Evolutionary conservation across 2,329 filamentous ascomycete species (phyloP), one percentile per base, ranked within the genome.

Genomic region (Rutstroemia sp.): DNA sequence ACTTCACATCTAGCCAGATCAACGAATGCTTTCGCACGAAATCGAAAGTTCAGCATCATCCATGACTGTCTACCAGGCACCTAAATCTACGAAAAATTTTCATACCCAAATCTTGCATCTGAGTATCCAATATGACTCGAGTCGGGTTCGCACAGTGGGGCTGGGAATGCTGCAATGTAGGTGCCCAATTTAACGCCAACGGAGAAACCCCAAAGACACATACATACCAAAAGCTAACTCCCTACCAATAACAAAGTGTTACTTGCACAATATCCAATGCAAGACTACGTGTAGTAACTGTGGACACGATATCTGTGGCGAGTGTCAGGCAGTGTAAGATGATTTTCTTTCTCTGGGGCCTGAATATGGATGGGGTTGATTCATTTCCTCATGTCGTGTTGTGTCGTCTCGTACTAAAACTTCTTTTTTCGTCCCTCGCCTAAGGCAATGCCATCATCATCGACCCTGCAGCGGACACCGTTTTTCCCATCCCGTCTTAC

Each of bases 261-360:
- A 46, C 48, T 27, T 40, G 5, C 49, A 57, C 42, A 54, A 54
- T 8, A 27, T 48, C 6, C 49, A 53, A 19, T 56, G 48, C 48
- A 51, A 51, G 34, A 51, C 23, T 12, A 47, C 16, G 14, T 57
- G 55, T 12, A 36, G 45, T 10, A 54, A 57, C 16, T 57, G 50
- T 38, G 48, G 42, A 34, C 55, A 48, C 9, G 36, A 57, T 38
- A 25, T n/a, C 21, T 54, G 50, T 42, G 54, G 40, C 8, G 21
- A 51, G 19, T 56, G 54, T 25, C 48, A 46, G 40, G 48, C 48
- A 38, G 34, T 57, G 54, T 52, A 57, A 46, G 56, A 5, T n/a
- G 45, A 16, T 17, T 17, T 17, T 34, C 40, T 36, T 19, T 25
- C 9, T 42, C 9, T 23, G 21, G 14, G 12, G 25, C 7, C 16